Evolutionary conservation across 805 yeast species (phyloP), one percentile per base, ranked within the genome.

Genomic region (Metschnikowia anglica): DNA sequence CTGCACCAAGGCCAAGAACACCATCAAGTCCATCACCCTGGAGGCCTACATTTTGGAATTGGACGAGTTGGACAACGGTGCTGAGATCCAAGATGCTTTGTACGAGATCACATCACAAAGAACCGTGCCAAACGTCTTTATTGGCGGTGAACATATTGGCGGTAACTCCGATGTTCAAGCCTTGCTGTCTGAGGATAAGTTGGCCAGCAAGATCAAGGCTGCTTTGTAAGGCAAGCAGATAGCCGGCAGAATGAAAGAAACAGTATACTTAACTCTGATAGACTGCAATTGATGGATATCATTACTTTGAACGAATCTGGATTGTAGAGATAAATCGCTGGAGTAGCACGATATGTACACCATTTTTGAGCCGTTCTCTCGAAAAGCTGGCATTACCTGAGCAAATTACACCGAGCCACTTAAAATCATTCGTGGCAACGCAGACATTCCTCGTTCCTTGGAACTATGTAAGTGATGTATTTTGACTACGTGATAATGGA

Each of bases 51-150:
- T 63, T 29, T 36, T 61, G 34, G 70, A 66, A 44, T 56, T 66
- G 48, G 60, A 65, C 54, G 41, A 33, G 16, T 36, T 49, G 12
- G 42, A 46, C 20, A 51, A 62, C 39, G 72, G 72, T 7, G 41
- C 56, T 9, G 55, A 36, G 28, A 48, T 62, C 35, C 72, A 66
- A 46, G 52, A 49, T 20, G 69, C 60, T 0, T 60, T 66, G 47
- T 40, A 28, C 18, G 63, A 84, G 61, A 65, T 88, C 47, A 86
- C 95, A 29, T 93, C 95, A 47, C 98, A 91, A 74, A 77, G 81
- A 54, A 88, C 97, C 29, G 98, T 91, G 49, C 99, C 99, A 49
- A 89, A 85, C 63, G 77, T 91, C 55, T 91, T 85, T 71, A 88
- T 91, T 63, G 81, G 75, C 36, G 97, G 96, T 48, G 77, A 90